Conservation (phyloP, 352 stramenopile genomes). For the Phytophthora sp. region DNA sequence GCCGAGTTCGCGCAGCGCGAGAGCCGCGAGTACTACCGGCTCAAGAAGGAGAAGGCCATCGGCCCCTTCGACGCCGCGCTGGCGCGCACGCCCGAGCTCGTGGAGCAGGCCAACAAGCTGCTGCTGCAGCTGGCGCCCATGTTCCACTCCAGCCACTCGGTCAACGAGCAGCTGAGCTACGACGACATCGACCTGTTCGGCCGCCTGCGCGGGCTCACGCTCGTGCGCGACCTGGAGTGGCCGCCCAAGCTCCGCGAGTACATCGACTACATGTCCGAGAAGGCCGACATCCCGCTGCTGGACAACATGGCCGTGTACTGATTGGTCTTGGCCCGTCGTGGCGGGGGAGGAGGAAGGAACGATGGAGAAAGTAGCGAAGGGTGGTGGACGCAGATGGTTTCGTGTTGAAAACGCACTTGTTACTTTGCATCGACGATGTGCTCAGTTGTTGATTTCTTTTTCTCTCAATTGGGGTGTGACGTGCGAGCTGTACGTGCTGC, state of each 20-base stretch:
- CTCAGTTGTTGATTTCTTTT: too few relatives aligned
- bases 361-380: too few relatives aligned
- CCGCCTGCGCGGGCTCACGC: slow-evolving; percentile 51
- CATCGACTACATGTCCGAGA: slow-evolving; percentile 55
- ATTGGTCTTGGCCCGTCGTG: not conserved
- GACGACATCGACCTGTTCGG: slow-evolving; percentile 69
- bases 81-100: slow-evolving; percentile 49
- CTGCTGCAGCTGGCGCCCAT: slow-evolving; percentile 43
- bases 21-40: slow-evolving; percentile 59
- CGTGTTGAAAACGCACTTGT: too few relatives aligned
- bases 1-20: slow-evolving; percentile 52
- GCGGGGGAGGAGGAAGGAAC: too few relatives aligned
- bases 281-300: slow-evolving; percentile 52
- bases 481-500: too few relatives aligned
- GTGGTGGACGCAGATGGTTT: too few relatives aligned
- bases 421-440: too few relatives aligned
- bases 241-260: slow-evolving; percentile 58
- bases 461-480: too few relatives aligned
- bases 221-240: slow-evolving; percentile 62
- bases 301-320: slow-evolving; percentile 51
- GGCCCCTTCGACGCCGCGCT: slow-evolving; percentile 44
- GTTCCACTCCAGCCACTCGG: slow-evolving; percentile 46
- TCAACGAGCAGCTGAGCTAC: slow-evolving; percentile 64
- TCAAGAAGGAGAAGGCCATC: slow-evolving; percentile 58
- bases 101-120: slow-evolving; percentile 45